Evolutionary conservation across 192 early-diverging fungal genomes (phyloP), one percentile per base, ranked within the genome.

Genomic region (Thamnidium elegans): DNA sequence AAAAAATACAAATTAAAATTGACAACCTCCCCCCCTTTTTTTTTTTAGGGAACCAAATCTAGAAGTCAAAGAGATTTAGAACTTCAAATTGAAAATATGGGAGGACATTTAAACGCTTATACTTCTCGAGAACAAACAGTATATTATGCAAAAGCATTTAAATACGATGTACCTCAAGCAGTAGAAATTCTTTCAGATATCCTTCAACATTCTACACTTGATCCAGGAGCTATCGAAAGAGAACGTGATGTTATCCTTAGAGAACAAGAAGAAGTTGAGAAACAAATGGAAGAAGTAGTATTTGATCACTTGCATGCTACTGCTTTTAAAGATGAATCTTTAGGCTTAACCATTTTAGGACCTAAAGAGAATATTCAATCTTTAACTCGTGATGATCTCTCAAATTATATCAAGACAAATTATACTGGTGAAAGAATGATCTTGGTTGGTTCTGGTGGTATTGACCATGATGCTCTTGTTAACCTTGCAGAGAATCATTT

Each of bases 41-140:
- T 5, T 14, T 36, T 53, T n/a, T 56, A 89, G 91, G 96, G 96
- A 58, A 98, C 96, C 26, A 87, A 86, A 55, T 69, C 83, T 55
- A 89, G 95, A 63, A 84, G 85, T 43, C 96, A 97, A 79, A 79
- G 88, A 64, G 89, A 96, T 73, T 80, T 98, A 36, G 96, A 98
- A 81, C 84, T 94, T 45, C 87, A 89, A 74, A 96, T 99, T 63
- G 96, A 99, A 78, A 97, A 97, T 86, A 94, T 99, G 84, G 96
- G 96, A 52, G 94, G 91, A 46, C 94, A 98, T 77, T 79, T 99
- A 71, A 98, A 97, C 79, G 96, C 96, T 52, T 99, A 99, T 79
- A 99, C 96, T 34, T 98, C 96, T 23, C 89, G 96, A 65, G 96
- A 99, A 77, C 96, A 99, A 80, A 97, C 94, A 32, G 95, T 96